A percentile compares a stretch with the other conserved stretches of the same genome.
Conservation (phyloP, 2,329 filamentous ascomycete genomes). For the Parasarocladium wereldwijsianum region DNA sequence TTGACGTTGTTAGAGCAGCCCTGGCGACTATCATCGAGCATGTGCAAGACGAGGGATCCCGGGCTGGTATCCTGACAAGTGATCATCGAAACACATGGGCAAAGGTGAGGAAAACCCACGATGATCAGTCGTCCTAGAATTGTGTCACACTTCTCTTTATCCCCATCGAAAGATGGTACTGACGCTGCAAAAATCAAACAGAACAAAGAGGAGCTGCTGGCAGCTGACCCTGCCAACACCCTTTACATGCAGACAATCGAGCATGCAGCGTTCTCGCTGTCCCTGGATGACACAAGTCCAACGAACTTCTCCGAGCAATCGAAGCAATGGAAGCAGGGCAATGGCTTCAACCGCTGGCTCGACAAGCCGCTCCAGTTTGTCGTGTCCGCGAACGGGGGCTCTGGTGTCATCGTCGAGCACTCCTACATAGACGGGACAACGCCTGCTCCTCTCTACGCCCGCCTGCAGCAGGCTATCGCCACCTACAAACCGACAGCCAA, state of each 20-base stretch:
- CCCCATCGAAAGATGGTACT: no score
- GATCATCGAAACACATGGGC: conserved; percentile 7
- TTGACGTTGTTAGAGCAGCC: not conserved
- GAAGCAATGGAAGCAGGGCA: conserved; percentile 1
- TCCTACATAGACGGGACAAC: conserved; percentile 7
- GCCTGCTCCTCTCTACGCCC: not conserved
- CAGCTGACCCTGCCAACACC: not conserved
- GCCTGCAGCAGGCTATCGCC: not conserved
- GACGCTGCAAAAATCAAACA: no score
- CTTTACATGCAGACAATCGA: conserved; percentile 5
- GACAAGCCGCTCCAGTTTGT: conserved; percentile 7
- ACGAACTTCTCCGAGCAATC: not conserved
- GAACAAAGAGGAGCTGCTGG: conserved; percentile 1
- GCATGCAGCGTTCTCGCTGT: conserved; percentile 5
- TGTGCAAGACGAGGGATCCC: not conserved
- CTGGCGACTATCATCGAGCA: conserved; percentile 2
- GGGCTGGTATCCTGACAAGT: conserved; percentile 5
- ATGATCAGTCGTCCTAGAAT: no score
- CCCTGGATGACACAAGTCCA: conserved; percentile 6
- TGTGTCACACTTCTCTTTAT: no score
- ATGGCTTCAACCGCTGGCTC: conserved; percentile 7
- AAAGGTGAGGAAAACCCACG: no score
- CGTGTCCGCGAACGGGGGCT: conserved; percentile 6
- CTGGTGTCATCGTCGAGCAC: conserved; percentile 6
- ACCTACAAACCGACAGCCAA: conserved; percentile 1